Evolutionary conservation across 192 early-diverging fungal genomes (phyloP), one percentile per base, ranked within the genome.

Genomic region (Geranomyces variabilis): DNA sequence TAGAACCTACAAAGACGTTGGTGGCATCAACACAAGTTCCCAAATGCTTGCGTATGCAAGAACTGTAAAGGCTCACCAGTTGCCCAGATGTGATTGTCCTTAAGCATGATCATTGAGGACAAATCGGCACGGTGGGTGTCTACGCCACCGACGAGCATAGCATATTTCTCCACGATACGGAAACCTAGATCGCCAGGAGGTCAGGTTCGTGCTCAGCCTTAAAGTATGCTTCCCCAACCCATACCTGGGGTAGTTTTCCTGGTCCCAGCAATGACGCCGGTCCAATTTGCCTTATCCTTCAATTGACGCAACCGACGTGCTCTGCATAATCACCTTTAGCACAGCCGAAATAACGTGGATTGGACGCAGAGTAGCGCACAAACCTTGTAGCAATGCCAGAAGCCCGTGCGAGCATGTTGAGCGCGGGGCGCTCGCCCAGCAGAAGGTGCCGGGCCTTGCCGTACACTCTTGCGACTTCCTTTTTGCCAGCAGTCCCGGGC

Each of bases 31-130:
- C 6, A 33, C 7, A n/a, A n/a, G n/a, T n/a, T n/a, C n/a, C n/a
- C n/a, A n/a, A 3, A n/a, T 53, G 51, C 51, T 24, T 53, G 4
- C 24, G 24, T 24, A 10, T 13, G 19, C 46, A 19, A 47, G 46
- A 47, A 13, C 12, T 19, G 12, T 47, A 10, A 47, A 47, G 10
- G 46, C 46, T 7, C 56, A 76, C 70, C 76, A 17, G 77, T 76
- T 7, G 83, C 79, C 96, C 96, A 99, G 66, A 99, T 90, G 71
- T 99, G 97, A 82, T 99, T 97, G 82, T 99, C 97, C 80, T 99
- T 99, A 57, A 99, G 85, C 97, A 99, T 99, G 61, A 99, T 92
- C 95, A 97, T 96, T 17, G 93, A 89, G 4, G 94, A 96, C 58
- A 99, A 84, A 78, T 97, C 95, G 88, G 93, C 91, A 45, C 97